Evolutionary conservation across 768 basidiomycete genomes (phyloP).

Genomic region (Terana coerulea): DNA sequence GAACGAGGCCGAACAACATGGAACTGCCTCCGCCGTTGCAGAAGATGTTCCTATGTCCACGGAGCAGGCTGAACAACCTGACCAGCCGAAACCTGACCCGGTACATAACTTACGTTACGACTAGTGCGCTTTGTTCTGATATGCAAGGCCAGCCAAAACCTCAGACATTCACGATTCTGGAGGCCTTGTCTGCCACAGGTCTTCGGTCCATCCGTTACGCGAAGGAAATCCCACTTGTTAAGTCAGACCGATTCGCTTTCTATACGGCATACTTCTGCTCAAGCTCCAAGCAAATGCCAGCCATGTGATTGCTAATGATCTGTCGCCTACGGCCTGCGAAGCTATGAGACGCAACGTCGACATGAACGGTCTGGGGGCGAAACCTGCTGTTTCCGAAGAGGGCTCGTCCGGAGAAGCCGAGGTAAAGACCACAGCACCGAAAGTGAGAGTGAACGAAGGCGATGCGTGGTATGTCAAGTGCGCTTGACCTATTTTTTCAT

Average conservation of each 20-base stretch:
- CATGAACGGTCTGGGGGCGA: slow-evolving; percentile 64
- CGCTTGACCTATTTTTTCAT: not conserved
- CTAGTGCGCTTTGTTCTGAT: not conserved
- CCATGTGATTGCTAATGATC: slow-evolving; percentile 91
- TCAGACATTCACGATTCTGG: slow-evolving; percentile 75
- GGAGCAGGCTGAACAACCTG: not conserved
- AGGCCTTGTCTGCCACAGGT: slow-evolving; percentile 95
- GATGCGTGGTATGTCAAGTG: slow-evolving; percentile 76
- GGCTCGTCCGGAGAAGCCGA: slow-evolving; percentile 9
- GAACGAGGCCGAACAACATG: no score
- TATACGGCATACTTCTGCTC: not conserved
- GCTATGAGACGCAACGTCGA: slow-evolving; percentile 86
- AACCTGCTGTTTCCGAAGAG: slow-evolving; percentile 2
- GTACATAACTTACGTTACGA: no score
- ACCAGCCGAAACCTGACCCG: no score
- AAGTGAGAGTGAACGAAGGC: slow-evolving; percentile 83
- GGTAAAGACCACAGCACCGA: slow-evolving; percentile 31
- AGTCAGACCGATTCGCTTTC: slow-evolving; percentile 42
- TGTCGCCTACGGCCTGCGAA: slow-evolving; percentile 75
- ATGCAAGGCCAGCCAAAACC: slow-evolving; percentile 43
- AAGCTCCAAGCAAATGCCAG: slow-evolving; percentile 36
- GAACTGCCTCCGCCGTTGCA: no score
- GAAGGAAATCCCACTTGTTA: slow-evolving; percentile 89
- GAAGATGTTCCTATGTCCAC: not conserved
- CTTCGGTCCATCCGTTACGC: slow-evolving; percentile 95